A percentile compares a stretch with the other conserved stretches of the same genome.
Evolutionary conservation across 306 rosid genomes (phyloP).

Genomic region (Alnus rubra): DNA sequence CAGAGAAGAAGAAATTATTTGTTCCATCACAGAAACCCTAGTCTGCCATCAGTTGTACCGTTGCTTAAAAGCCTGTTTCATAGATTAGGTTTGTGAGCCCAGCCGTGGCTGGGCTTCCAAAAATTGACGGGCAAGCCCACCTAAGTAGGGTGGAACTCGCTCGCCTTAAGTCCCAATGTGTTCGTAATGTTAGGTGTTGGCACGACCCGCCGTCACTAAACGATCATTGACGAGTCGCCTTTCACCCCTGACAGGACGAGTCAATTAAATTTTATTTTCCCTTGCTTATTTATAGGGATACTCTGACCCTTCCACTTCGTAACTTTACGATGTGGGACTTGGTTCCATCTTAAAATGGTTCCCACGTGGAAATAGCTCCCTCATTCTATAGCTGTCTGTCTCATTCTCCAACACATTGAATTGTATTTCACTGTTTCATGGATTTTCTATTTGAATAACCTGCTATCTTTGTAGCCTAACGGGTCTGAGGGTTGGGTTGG

Average conservation of each 20-base stretch:
- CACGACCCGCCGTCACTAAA: slow-evolving; percentile 69
- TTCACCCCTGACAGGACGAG: slow-evolving; percentile 85
- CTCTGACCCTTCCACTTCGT: neutral
- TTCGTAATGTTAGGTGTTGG: slow-evolving; percentile 58
- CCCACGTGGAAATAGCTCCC: neutral
- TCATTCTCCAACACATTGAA: neutral
- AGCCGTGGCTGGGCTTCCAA: slow-evolving; percentile 50
- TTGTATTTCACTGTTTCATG: neutral
- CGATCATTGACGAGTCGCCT: slow-evolving; percentile 73
- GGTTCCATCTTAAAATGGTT: neutral
- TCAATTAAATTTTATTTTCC: fast-evolving
- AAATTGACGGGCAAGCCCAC: slow-evolving; percentile 72
- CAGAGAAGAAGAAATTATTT: no score
- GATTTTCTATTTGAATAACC: neutral
- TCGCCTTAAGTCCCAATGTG: slow-evolving; percentile 34
- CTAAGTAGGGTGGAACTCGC: slow-evolving; percentile 55
- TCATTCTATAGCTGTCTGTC: neutral
- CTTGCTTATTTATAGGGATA: slow-evolving; percentile 6
- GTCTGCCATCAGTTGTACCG: no score
- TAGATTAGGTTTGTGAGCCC: slow-evolving; percentile 22
- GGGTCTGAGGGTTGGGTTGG: neutral
- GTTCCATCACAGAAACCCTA: no score
- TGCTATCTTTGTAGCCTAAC: neutral
- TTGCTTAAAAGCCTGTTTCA: neutral
- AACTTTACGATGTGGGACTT: neutral